Evolutionary conservation across 352 stramenopile genomes (phyloP).

Genomic region (Peronosclerospora sorghi): DNA sequence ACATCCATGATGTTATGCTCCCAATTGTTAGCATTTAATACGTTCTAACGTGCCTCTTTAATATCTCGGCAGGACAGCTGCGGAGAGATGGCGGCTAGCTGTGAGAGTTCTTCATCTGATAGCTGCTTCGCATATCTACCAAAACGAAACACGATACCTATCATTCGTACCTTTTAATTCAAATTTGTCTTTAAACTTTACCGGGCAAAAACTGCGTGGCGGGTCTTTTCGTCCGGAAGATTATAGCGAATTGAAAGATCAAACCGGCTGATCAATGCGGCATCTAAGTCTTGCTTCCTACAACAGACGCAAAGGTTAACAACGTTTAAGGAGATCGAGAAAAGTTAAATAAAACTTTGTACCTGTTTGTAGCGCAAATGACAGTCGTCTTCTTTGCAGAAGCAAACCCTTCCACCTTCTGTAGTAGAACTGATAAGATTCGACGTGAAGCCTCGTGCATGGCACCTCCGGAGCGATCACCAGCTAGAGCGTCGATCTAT

Average conservation of each 20-base stretch:
- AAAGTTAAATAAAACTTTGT: neutral
- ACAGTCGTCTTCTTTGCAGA: conserved; percentile 88
- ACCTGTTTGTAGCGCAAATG: conserved; percentile 88
- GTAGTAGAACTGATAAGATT: conserved; percentile 86
- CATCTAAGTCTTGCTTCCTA: conserved; percentile 89
- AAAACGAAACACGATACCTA: neutral
- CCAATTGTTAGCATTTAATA: neutral
- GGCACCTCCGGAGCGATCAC: conserved; percentile 70
- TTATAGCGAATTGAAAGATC: conserved; percentile 89
- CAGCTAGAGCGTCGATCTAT: conserved; percentile 85
- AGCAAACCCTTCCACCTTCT: conserved; percentile 90
- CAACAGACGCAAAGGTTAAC: conserved; percentile 1
- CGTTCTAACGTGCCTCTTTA: conserved; percentile 67
- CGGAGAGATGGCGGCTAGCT: conserved; percentile 65
- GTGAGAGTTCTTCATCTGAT: conserved; percentile 44
- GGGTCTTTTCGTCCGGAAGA: conserved; percentile 74
- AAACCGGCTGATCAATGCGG: conserved; percentile 88
- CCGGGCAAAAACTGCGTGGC: conserved; percentile 79
- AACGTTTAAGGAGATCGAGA: neutral
- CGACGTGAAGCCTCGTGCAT: conserved; percentile 90
- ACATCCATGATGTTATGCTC: neutral
- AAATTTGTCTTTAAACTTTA: conserved; percentile 16
- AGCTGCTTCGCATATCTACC: conserved; percentile 87
- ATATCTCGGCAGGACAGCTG: conserved; percentile 90
- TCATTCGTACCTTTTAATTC: conserved; percentile 1